Conservation (phyloP, 805 yeast species). For the Kluyveromyces dobzhanskii region DNA sequence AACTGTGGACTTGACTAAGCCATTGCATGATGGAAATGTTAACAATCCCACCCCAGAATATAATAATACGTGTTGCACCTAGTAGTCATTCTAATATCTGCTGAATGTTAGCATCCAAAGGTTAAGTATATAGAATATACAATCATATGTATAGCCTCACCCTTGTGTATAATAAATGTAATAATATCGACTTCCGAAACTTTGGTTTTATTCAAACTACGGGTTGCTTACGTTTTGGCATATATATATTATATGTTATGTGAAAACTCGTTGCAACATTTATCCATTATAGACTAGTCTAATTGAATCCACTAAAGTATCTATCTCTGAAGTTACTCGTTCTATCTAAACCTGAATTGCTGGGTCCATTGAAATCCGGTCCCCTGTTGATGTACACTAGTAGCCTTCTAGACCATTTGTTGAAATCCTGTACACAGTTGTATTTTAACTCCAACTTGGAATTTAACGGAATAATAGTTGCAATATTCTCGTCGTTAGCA, state of each 20-base stretch:
- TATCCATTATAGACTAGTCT: slow-evolving; percentile 2
- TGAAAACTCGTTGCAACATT: no score
- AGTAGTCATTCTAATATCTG: no score
- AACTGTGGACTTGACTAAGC: slow-evolving; percentile 1
- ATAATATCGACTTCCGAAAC: no score
- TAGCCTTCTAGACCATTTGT: slow-evolving; percentile 87
- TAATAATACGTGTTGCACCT: slow-evolving; percentile 1
- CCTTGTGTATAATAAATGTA: no score
- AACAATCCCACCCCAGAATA: not conserved
- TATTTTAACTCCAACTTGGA: slow-evolving; percentile 59
- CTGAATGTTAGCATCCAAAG: no score
- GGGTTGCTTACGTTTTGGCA: not conserved
- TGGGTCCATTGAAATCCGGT: slow-evolving; percentile 42
- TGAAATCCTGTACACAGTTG: slow-evolving; percentile 78
- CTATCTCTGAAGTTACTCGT: slow-evolving; percentile 64
- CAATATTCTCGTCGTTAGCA: slow-evolving; percentile 74
- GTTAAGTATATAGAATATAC: no score
- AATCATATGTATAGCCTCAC: no score
- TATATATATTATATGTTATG: not conserved
- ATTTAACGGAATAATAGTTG: slow-evolving; percentile 71
- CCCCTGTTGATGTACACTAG: slow-evolving; percentile 71
- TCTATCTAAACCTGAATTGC: slow-evolving; percentile 36
- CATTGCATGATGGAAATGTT: not conserved
- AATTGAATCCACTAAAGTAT: slow-evolving; percentile 60
- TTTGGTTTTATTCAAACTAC: not conserved